Evolutionary conservation across 1,284 basidiomycete species (phyloP).

Genomic region (Puccinia polysora): DNA sequence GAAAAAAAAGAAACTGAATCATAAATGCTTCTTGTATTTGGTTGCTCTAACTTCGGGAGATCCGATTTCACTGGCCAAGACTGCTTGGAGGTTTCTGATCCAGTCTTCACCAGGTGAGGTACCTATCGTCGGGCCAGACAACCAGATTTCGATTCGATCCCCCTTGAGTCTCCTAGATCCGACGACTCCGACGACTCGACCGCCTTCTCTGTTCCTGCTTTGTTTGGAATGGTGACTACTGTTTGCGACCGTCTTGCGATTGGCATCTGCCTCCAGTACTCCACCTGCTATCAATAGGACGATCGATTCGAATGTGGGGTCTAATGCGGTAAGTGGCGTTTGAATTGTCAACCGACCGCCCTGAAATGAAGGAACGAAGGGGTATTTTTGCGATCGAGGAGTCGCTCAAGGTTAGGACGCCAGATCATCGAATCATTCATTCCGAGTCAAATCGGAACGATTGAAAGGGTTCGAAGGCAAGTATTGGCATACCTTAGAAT

Average conservation of each 20-base stretch:
- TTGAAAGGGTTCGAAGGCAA: neutral
- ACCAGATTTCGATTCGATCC: conserved; percentile 41
- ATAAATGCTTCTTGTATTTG: conserved; percentile 35
- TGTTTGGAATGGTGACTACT: neutral
- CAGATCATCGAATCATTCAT: no score
- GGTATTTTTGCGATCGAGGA: neutral
- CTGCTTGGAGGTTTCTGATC: conserved; percentile 19
- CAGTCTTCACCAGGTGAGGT: conserved; percentile 16
- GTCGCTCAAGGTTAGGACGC: neutral
- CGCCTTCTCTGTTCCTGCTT: neutral
- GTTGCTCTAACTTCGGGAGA: neutral
- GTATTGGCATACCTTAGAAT: conserved; percentile 21
- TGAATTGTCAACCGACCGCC: conserved; percentile 36
- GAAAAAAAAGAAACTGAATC: neutral
- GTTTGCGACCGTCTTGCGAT: neutral
- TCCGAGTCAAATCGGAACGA: neutral
- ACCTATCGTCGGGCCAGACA: conserved; percentile 6
- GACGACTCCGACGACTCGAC: conserved; percentile 27
- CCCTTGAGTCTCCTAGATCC: conserved; percentile 12
- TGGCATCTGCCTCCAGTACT: conserved; percentile 36
- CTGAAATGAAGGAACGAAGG: conserved; percentile 11
- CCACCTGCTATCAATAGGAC: conserved; percentile 35
- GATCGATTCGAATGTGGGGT: conserved; percentile 35
- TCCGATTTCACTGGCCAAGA: conserved; percentile 9
- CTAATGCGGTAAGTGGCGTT: conserved; percentile 1